Percentiles rank a stretch among this genome's conserved stretches.
phyloP scores from a whole-genome alignment of 345 rosid genomes.

The rapeseed (Brassica napus) region DNA sequence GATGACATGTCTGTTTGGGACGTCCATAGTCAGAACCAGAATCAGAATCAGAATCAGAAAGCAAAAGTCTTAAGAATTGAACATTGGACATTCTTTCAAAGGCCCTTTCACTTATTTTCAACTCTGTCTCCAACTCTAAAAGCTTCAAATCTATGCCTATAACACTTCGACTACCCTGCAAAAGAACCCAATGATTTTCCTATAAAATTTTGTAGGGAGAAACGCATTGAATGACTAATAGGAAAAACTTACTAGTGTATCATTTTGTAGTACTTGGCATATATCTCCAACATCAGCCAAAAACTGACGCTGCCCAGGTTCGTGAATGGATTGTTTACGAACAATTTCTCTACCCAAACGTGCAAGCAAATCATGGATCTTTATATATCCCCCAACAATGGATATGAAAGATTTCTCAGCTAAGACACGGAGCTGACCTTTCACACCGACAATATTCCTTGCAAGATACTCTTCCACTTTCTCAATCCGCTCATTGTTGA shows the following conservation, averaged over 20 bases:
- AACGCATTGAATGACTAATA: neutral
- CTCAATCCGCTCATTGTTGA: neutral
- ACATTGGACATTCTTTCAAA: conserved; percentile 23
- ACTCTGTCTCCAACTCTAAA: neutral
- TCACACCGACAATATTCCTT: neutral
- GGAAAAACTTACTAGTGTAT: conserved; percentile 16
- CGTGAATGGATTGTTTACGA: conserved; percentile 22
- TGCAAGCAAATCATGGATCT: neutral
- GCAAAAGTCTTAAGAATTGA: conserved; percentile 15
- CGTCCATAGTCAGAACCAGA: neutral
- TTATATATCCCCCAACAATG: neutral
- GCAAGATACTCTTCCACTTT: conserved; percentile 1
- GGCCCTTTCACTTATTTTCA: neutral
- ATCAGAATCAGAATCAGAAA: neutral
- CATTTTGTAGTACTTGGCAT: conserved; percentile 13
- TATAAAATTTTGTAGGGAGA: neutral
- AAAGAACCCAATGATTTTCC: neutral
- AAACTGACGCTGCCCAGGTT: conserved; percentile 28
- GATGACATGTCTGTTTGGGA: neutral
- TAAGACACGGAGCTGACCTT: neutral
- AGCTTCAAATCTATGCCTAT: conserved; percentile 15
- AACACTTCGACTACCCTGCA: conserved; percentile 24
- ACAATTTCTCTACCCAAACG: conserved; percentile 22
- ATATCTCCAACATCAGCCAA: conserved; percentile 32
- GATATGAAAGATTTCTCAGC: conserved; percentile 18